Evolutionary conservation across 106 monocot species (phyloP), one percentile per base, ranked within the genome.

Genomic region (Narthecium ossifragum): DNA sequence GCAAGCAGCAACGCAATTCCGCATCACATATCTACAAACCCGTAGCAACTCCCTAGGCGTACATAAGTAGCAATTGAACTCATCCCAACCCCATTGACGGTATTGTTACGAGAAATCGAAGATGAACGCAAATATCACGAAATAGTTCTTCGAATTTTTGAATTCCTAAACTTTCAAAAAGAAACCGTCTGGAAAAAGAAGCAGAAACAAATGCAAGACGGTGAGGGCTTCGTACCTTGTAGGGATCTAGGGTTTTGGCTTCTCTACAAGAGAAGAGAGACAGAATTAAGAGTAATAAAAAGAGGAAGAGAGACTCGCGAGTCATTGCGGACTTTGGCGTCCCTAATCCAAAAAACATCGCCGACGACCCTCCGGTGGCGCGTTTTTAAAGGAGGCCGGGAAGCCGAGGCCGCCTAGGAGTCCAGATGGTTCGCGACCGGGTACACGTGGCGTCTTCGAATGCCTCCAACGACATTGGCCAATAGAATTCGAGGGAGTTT

Each of bases 221-320:
- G n/a, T n/a, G n/a, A n/a, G n/a, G 36, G 36, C 36, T 26, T 6
- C 28, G 29, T 36, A 81, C 80, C 80, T 76, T 76, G 50, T 81
- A 81, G 24, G 75, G 81, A 67, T 81, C 81, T 41, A 56, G 59
- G 64, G 76, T 49, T 76, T 72, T 71, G 66, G 71, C 65, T 18
- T 67, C 63, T 33, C 26, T 11, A 13, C 17, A 25, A 12, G 34
- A 50, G 46, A 43, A 5, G 34, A 70, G 14, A 24, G 61, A 18
- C 21, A 62, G 31, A 5, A 58, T 23, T 11, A 59, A 53, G 37
- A 51, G 25, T 0, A 68, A 55, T 0, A 81, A 36, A 11, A 59
- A 3, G 20, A 45, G 22, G n/a, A 50, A 14, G 7, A 47, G 38
- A 28, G 40, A 15, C n/a, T 58, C 41, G 8, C 26, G 46, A 37